Base-by-base conservation (phyloP, 495 filamentous ascomycete genomes). In the Paragyromitra xinjiangensis region DNA sequence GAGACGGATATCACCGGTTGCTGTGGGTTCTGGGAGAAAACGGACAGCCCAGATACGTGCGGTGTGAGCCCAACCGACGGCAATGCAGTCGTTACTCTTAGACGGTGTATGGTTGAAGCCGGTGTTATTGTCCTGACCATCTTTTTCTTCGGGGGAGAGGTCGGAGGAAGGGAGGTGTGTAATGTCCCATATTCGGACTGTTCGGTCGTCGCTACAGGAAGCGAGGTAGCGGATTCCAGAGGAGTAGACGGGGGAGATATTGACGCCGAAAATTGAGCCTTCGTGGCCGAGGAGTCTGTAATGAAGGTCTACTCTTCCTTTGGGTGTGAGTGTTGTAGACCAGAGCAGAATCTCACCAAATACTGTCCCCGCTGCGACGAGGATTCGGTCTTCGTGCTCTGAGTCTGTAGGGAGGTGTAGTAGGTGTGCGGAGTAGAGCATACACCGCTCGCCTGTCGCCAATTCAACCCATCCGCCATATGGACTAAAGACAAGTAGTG, bases 131-230 rank as follows among this genome's bases (percentile, higher is more conserved):
- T n/a, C 19, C 48, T 51, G 48, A 51, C 48, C 16, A 0, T 19
- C 48, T 16, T 51, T 51, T n/a, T 6, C 45, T n/a, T 6, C 80
- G 48, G 74, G 81, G 2, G 72, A 64, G 39, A 48, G 14, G 39
- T 16, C 4, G 12, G 77, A 40, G 26, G 64, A 44, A 40, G 84
- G 80, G 44, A 88, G 84, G 48, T 87, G 84, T 0, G 90, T 87
- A 22, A 99, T 88, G 77, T 97, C 90, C 96, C 96, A 98, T 0
- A 98, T 84, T 40, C 93, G 86, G 39, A 99, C 90, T 0, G 94
- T 97, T 64, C 95, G 87, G 83, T 99, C 95, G 83, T 99, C 95
- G 78, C 95, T 98, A 81, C 95, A 99, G 71, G 93, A 98, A 29
- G 92, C 92, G 2, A 99, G 84, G 12, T 97, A 75, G 55, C 92